Conservation (phyloP, 2,329 filamentous ascomycete genomes). For the Myotisia sp. region DNA sequence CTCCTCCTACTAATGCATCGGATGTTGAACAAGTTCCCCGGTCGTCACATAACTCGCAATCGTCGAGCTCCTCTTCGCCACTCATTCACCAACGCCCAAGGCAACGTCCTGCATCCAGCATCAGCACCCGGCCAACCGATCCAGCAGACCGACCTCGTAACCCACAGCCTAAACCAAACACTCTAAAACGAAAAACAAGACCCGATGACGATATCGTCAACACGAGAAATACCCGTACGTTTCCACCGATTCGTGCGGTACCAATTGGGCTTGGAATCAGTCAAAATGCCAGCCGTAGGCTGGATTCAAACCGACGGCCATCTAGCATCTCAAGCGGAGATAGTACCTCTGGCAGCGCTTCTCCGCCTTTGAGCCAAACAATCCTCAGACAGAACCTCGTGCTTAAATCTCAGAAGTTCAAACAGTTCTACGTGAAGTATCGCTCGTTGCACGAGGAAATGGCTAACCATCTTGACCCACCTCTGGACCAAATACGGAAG, state of each 20-base stretch:
- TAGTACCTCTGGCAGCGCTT: slow-evolving; percentile 28
- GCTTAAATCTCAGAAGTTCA: slow-evolving; percentile 36
- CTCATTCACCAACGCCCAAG: slow-evolving; percentile 27
- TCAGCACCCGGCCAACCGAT: slow-evolving; percentile 14
- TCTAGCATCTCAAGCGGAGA: slow-evolving; percentile 26
- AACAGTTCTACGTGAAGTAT: slow-evolving; percentile 45
- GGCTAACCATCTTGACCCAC: slow-evolving; percentile 15
- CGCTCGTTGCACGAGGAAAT: slow-evolving; percentile 39
- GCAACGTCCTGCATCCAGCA: slow-evolving; percentile 13
- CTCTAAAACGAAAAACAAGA: slow-evolving; percentile 30
- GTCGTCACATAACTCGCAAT: slow-evolving; percentile 26
- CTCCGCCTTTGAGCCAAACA: slow-evolving; percentile 25
- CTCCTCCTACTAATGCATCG: slow-evolving; percentile 47
- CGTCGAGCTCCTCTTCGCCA: slow-evolving; percentile 35
- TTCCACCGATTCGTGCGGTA: slow-evolving; percentile 7
- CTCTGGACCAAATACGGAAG: slow-evolving; percentile 38
- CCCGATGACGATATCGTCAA: slow-evolving; percentile 17
- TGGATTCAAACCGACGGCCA: slow-evolving; percentile 30
- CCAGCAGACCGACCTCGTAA: slow-evolving; percentile 17
- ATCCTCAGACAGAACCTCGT: slow-evolving; percentile 25
- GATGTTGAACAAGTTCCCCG: slow-evolving; percentile 37
- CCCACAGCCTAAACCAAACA: slow-evolving; percentile 20
- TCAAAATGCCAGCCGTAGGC: slow-evolving; percentile 20
- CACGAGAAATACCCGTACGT: too few relatives aligned
- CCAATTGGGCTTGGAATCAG: slow-evolving; percentile 14